phyloP scores from a whole-genome alignment of 2,329 filamentous ascomycete genomes.

The Exophiala calicioides region DNA sequence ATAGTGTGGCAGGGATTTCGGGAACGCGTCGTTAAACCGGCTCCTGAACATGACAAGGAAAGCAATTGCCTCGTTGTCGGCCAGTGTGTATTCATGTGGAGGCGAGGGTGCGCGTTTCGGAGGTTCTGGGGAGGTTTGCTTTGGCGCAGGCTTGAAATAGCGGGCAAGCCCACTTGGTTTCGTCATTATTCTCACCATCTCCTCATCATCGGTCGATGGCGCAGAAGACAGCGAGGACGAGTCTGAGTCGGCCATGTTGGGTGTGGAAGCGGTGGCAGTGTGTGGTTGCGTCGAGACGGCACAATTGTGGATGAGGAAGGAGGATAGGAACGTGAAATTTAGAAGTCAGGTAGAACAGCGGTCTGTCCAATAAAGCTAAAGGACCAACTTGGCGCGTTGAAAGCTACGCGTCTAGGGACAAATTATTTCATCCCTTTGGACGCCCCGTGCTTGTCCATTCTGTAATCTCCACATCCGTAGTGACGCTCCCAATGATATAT shows the following conservation, averaged over 20 bases:
- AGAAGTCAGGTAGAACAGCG: not conserved
- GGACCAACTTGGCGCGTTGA: conserved; percentile 6
- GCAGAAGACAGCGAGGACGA: conserved; percentile 61
- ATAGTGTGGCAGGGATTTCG: conserved; percentile 82
- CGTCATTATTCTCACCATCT: conserved; percentile 42
- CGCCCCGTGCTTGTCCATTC: no score
- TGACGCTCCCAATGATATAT: no score
- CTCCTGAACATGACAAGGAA: conserved; percentile 98
- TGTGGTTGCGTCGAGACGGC: not conserved
- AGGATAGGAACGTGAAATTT: not conserved
- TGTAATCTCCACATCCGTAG: no score
- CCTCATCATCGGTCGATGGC: conserved; percentile 61
- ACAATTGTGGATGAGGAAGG: not conserved
- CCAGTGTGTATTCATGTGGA: conserved; percentile 83
- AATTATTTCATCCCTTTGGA: not conserved
- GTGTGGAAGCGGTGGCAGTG: not conserved
- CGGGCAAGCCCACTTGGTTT: conserved; percentile 46
- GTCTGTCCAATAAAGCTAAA: not conserved
- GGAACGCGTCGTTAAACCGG: conserved; percentile 86
- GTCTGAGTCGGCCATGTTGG: conserved; percentile 56
- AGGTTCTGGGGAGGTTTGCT: conserved; percentile 59
- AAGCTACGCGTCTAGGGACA: conserved; percentile 1
- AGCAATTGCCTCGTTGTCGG: conserved; percentile 91
- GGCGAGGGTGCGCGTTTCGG: conserved; percentile 84
- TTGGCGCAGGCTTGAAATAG: conserved; percentile 48